Base-by-base conservation (phyloP, 768 basidiomycete species). In the Brasilioporus rufonigricans region DNA sequence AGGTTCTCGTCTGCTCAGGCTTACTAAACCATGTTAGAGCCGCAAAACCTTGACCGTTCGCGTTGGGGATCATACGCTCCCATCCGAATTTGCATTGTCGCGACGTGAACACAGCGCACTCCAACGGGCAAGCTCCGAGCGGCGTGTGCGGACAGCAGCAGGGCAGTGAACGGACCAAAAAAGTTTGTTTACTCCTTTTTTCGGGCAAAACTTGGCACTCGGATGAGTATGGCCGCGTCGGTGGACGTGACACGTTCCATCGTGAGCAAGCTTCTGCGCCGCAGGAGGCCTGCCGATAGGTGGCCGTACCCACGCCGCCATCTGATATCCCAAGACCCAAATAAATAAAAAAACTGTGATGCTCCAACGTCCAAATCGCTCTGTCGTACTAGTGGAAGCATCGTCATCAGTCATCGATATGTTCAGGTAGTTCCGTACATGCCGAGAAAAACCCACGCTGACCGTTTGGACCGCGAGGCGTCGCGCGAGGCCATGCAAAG, bases 161-260 rank as follows among this genome's bases (percentile, higher is more conserved):
- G 27, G 9, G 27, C n/a, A 33, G 32, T 33, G 39, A 11, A 13
- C 10, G 11, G 4, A 40, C 39, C 21, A n/a, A 44, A 29, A 44
- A 27, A 44, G n/a, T 7, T n/a, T n/a, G 12, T 43, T 43, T 24
- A 19, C n/a, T n/a, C n/a, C n/a, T n/a, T 44, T 44, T 26, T 27
- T 1, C 0, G 44, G 26, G 40, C 14, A 31, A 13, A 18, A 21
- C 1, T 5, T 21, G 43, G 32, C 18, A n/a, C 7, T 48, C 13
- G 24, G 43, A 52, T 35, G 2, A 29, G 19, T 57, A 49, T 10
- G 50, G 49, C 27, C 18, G 44, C 44, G 59, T 65, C 59, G 61
- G 59, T 38, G 33, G 11, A 55, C 52, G 7, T 40, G 55, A 56
- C 61, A 61, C 65, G 65, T 48, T 23, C 24, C 35, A 36, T 13